Percentiles rank a stretch among this genome's conserved stretches.
phyloP scores from a whole-genome alignment of 306 rosid genomes.

The Boehmeria nivea region DNA sequence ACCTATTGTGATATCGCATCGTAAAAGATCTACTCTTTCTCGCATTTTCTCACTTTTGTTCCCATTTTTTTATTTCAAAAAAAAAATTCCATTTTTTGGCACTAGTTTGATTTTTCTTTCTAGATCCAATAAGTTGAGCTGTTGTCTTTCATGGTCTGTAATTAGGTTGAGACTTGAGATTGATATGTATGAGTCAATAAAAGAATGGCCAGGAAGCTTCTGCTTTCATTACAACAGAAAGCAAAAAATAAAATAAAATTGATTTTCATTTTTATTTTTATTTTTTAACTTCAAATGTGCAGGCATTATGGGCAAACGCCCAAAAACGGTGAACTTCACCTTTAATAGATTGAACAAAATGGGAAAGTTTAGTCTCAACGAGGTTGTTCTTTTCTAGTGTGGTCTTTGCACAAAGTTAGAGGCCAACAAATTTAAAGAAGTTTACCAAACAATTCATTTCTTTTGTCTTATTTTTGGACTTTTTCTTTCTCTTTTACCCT shows the following conservation, averaged over 20 bases:
- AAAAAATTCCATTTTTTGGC: too few relatives aligned
- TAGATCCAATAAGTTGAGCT: not conserved
- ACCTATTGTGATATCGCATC: too few relatives aligned
- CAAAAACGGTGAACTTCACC: not conserved
- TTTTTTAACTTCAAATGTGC: not conserved
- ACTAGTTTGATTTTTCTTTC: not conserved
- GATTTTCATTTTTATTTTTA: too few relatives aligned
- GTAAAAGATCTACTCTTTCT: too few relatives aligned
- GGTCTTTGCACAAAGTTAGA: not conserved
- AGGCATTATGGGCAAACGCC: not conserved
- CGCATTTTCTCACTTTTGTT: not conserved
- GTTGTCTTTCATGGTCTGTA: not conserved
- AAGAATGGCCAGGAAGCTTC: not conserved
- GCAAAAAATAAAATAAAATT: not conserved
- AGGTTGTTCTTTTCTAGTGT: not conserved
- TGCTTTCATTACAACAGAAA: not conserved
- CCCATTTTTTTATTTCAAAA: not conserved
- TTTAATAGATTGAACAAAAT: not conserved
- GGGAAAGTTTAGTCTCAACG: not conserved
- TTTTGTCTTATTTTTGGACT: not conserved
- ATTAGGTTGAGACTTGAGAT: not conserved
- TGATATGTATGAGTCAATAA: not conserved
- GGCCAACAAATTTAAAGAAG: not conserved
- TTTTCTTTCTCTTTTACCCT: not conserved
- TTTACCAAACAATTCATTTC: not conserved